phyloP scores from a whole-genome alignment of 257 asterid genomes.

The Thymus quinquecostatus region DNA sequence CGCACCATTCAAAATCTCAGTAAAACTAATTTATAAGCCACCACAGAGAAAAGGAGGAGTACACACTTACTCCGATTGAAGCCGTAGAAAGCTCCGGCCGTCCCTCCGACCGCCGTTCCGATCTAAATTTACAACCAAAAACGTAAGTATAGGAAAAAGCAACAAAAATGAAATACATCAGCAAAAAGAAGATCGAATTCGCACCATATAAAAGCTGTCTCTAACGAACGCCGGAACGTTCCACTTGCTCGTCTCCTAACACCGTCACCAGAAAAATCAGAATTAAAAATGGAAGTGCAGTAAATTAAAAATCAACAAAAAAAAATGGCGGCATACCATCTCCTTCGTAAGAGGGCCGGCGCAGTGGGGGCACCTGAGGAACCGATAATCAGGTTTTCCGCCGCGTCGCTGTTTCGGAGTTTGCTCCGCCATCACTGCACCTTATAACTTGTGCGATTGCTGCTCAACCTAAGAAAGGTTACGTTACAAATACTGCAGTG shows the following conservation, averaged over 20 bases:
- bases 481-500: too few species aligned
- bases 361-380: conserved; percentile 68
- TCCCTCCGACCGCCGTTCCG: conserved; percentile 94
- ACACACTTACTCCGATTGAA: conserved; percentile 63
- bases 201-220: conserved; percentile 92
- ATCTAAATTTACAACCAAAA: conserved; percentile 49
- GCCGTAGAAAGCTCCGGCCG: conserved; percentile 79
- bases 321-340: conserved; percentile 44
- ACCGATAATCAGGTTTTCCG: conserved; percentile 30
- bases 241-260: conserved; percentile 87
- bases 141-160: neutral
- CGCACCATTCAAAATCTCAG: conserved; percentile 13
- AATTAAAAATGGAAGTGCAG: neutral
- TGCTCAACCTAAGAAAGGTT: too few species aligned
- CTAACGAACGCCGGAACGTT: conserved; percentile 77
- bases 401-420: conserved; percentile 20
- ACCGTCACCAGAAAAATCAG: conserved; percentile 13
- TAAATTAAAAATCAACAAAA: neutral
- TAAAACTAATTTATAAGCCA: neutral
- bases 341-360: conserved; percentile 84
- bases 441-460: neutral
- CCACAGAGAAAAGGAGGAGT: neutral
- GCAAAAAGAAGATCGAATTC: neutral
- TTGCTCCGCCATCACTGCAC: conserved; percentile 38
- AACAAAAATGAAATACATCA: neutral